Evolutionary conservation across 345 rosid genomes (phyloP), one percentile per base, ranked within the genome.

Genomic region (Eucalyptus globulus): DNA sequence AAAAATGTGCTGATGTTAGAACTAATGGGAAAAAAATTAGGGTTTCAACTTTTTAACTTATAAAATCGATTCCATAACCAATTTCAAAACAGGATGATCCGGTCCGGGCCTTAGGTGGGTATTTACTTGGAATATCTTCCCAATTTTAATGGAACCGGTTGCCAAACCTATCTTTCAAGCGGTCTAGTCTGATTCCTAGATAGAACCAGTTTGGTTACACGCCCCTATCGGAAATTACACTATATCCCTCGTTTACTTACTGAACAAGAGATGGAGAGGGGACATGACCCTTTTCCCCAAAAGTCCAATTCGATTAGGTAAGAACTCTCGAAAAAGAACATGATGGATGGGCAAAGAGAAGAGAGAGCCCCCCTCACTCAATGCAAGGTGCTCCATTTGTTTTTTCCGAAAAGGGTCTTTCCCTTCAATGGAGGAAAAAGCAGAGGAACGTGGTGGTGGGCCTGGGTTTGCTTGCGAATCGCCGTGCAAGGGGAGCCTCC

Each of bases 391-490:
- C 85, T 11, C 47, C 47, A 21, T 76, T 11, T n/a, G 9, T 65
- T n/a, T 65, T n/a, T 76, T 12, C 47, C 7, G 13, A 40, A 40
- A 40, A 43, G 83, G 26, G 14, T 49, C 72, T 29, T 34, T 27
- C 54, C 49, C 49, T 87, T 56, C 86, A 43, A 76, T 31, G 45
- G 88, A 88, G 86, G 34, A 83, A 83, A 53, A 89, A 69, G 89
- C 27, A 22, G 93, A 89, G 92, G 91, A 89, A 86, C 87, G 6
- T 86, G 87, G 58, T 86, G 87, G 58, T 91, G 92, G 95, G 93
- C 89, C 92, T 50, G 49, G 8, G 37, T 11, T 11, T 92, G 93
- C 92, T 89, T 80, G 89, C 50, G 29, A 88, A 83, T 90, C 89
- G 91, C 92, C 87, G 76, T 29, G 45, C 93, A 93, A 29, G 45